phyloP scores from a whole-genome alignment of 164 flowering plant species.

The Tinospora cordifolia region DNA sequence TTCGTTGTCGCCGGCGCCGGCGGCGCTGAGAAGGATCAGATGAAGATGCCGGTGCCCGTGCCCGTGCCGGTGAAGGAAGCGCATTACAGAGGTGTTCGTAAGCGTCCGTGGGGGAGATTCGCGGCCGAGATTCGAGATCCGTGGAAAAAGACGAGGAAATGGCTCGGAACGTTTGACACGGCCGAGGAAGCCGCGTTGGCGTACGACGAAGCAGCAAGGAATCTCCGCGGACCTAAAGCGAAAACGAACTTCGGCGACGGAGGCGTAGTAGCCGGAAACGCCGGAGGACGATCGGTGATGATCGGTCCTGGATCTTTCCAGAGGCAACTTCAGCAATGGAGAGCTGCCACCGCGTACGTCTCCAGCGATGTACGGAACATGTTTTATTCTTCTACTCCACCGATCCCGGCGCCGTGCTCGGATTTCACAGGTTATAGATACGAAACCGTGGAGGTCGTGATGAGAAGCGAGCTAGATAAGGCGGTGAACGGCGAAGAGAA shows the following conservation, averaged over 20 bases:
- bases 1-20: slow-evolving; percentile 3
- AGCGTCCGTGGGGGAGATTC: slow-evolving; percentile 50
- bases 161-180: slow-evolving; percentile 50
- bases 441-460: slow-evolving; percentile 27
- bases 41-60: neutral
- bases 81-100: slow-evolving; percentile 43
- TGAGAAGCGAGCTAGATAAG: slow-evolving; percentile 24
- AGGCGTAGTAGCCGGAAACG: slow-evolving; percentile 1
- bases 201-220: slow-evolving; percentile 43
- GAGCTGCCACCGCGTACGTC: neutral
- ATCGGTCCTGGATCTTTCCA: slow-evolving; percentile 2
- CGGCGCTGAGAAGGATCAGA: slow-evolving; percentile 1
- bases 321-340: slow-evolving; percentile 13
- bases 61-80: slow-evolving; percentile 17
- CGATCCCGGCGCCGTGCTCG: slow-evolving; percentile 11
- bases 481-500: slow-evolving; percentile 21
- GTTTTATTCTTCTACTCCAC: neutral
- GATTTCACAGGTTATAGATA: slow-evolving; percentile 30
- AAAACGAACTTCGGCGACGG: slow-evolving; percentile 41
- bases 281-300: too few species aligned
- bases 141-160: slow-evolving; percentile 47
- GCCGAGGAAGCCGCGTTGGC: slow-evolving; percentile 48
- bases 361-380: slow-evolving; percentile 13
- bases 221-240: slow-evolving; percentile 46
- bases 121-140: slow-evolving; percentile 57